phyloP scores from a whole-genome alignment of 2,329 filamentous ascomycete genomes.

The Parastagonospora nodorum region DNA sequence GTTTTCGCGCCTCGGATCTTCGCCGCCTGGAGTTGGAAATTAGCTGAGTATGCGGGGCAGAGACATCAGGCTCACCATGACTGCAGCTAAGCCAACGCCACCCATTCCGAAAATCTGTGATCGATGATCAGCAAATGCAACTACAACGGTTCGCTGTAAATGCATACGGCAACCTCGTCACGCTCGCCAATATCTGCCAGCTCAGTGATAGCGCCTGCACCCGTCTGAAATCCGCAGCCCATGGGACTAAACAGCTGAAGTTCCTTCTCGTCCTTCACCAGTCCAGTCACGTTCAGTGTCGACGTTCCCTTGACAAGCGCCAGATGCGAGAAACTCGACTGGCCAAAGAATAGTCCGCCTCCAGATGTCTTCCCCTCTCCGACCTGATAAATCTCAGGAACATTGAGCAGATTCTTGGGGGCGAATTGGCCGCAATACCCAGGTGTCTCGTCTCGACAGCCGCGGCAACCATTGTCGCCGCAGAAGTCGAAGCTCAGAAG shows the following conservation, averaged over 20 bases:
- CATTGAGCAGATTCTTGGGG: constrained; percentile 51
- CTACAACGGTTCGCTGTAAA: not conserved
- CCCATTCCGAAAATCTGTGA: constrained; percentile 47
- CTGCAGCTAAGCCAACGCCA: constrained; percentile 53
- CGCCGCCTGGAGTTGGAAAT: constrained; percentile 42
- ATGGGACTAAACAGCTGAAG: constrained; percentile 52
- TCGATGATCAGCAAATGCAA: not conserved
- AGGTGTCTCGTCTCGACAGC: constrained; percentile 53
- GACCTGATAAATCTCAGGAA: constrained; percentile 28
- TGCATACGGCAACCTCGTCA: constrained; percentile 47
- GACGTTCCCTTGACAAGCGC: constrained; percentile 48
- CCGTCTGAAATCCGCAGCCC: constrained; percentile 55
- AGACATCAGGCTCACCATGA: constrained; percentile 42
- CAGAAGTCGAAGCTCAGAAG: constrained; percentile 57
- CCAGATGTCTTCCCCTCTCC: constrained; percentile 35
- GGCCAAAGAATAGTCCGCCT: constrained; percentile 52
- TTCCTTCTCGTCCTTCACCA: constrained; percentile 47
- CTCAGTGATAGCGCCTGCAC: constrained; percentile 49
- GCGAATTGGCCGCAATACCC: constrained; percentile 58
- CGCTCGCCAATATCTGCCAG: constrained; percentile 39
- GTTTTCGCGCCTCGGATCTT: constrained; percentile 46
- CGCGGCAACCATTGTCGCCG: constrained; percentile 51
- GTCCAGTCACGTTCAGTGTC: constrained; percentile 49
- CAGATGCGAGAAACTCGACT: constrained; percentile 51
- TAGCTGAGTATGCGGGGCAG: not conserved